These are phyloP conservation scores for Podaxis sp. DNA, from an alignment of 768 basidiomycete genomes.

Conservation along the genomic window DNA sequence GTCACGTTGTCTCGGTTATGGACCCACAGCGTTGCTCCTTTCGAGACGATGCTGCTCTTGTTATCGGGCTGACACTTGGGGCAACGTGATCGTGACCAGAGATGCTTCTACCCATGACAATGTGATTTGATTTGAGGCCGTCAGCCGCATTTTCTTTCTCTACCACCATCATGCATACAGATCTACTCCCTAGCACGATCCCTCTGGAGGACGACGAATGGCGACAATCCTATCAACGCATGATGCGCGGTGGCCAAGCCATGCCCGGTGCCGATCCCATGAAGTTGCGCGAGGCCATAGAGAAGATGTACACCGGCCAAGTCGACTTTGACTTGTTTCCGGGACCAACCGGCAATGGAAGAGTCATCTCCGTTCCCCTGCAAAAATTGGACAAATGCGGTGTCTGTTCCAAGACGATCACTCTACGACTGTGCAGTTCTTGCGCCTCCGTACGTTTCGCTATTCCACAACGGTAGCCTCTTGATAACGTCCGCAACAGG, in stretches of 20 bases:
- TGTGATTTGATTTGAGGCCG: too few species aligned
- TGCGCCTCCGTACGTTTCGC: conserved; percentile 16
- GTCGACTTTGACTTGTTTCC: conserved; percentile 2
- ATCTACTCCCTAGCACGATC: background rate
- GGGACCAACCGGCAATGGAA: conserved; percentile 1
- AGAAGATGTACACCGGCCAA: background rate
- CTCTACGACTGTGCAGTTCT: conserved; percentile 13
- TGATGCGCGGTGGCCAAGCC: background rate
- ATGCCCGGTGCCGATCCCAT: background rate
- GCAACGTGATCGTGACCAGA: too few species aligned
- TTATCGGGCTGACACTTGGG: too few species aligned
- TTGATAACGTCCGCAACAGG: background rate
- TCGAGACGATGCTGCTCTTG: too few species aligned
- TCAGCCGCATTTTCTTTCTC: background rate
- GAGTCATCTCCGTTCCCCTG: conserved; percentile 10
- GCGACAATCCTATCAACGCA: conserved; percentile 2
- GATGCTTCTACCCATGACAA: too few species aligned
- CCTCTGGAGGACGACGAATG: background rate
- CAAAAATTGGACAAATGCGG: conserved; percentile 16
- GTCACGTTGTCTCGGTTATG: too few species aligned
- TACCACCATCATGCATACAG: background rate
- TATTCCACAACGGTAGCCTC: background rate
- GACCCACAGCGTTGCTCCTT: too few species aligned
- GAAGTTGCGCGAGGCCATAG: background rate
- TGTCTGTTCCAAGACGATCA: conserved; percentile 10